Evolutionary conservation across 176 grass and related monocot genomes (phyloP).

Genomic region (Carex kokanica): DNA sequence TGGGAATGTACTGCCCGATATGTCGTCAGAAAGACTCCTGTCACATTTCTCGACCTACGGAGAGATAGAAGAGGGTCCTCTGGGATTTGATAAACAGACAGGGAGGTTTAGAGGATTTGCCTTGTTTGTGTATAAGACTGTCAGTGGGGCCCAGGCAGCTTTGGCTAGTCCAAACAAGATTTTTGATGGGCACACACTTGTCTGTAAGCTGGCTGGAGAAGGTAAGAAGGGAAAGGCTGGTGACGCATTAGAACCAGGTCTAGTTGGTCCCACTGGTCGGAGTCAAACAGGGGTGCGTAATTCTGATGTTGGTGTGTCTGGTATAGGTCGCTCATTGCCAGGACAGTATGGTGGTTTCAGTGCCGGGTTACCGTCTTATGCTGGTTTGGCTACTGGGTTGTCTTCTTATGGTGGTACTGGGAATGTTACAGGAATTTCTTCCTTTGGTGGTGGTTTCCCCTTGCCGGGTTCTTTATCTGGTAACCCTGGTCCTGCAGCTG

Average conservation of each 20-base stretch:
- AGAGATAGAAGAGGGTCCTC: conserved; percentile 93
- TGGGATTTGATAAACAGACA: conserved; percentile 91
- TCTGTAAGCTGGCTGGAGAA: conserved; percentile 91
- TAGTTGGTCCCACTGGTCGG: conserved; percentile 44
- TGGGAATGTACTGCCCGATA: conserved; percentile 82
- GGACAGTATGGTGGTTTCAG: conserved; percentile 59
- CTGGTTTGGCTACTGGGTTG: conserved; percentile 50
- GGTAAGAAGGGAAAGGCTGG: conserved; percentile 81
- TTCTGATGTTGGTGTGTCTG: conserved; percentile 39
- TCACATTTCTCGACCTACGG: conserved; percentile 68
- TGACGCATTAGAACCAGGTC: conserved; percentile 34
- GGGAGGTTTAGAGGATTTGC: conserved; percentile 90
- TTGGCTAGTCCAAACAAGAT: conserved; percentile 71
- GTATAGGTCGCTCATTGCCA: conserved; percentile 30
- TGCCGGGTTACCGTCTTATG: conserved; percentile 36
- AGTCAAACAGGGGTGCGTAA: conserved; percentile 28
- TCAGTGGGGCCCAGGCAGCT: conserved; percentile 64
- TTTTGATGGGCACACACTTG: conserved; percentile 76
- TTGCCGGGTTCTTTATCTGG: conserved; percentile 51
- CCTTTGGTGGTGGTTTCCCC: conserved; percentile 43
- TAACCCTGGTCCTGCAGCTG: conserved; percentile 39
- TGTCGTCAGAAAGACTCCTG: conserved; percentile 79
- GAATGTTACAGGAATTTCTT: conserved; percentile 34
- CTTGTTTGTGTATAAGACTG: conserved; percentile 94
- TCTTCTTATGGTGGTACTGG: conserved; percentile 43